Base-by-base conservation (phyloP, 306 rosid genomes). In the Quercus mongolica region DNA sequence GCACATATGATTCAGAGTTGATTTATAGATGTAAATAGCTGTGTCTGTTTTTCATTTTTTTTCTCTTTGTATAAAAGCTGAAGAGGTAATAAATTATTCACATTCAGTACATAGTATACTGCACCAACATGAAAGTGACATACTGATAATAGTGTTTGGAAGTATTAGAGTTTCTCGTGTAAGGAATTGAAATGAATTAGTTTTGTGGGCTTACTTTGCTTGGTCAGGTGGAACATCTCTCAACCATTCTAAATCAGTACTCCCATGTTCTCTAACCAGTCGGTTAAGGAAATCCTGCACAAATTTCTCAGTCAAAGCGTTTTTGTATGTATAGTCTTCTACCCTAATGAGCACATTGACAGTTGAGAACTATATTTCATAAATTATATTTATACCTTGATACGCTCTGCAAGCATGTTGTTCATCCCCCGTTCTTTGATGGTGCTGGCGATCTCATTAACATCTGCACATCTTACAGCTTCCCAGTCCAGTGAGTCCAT, bases 401-500 rank as follows among this genome's bases (percentile, higher is more conserved):
- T 94, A 71, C 99, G 87, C 71, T 84, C 92, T 51, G 97, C 99
- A 56, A 94, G 97, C 90, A 85, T 89, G 87, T 94, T 91, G 77
- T 94, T 92, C 99, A 94, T 94, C 67, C 99, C 99, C 23, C 99
- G 86, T 86, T 91, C 99, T 81, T 83, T 94, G 78, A 94, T 94
- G 75, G 89, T 80, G 10, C 87, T 71, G 41, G 99, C 97, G 80
- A 94, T 92, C 76, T 94, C 97, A 19, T 67, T 56, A 77, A 91
- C 97, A 73, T 90, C 87, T 79, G 97, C 95, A 73, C 87, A 76
- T 89, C 98, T 89, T 81, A 96, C 83, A 31, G 99, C 99, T 23
- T 93, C 99, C 99, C 99, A 96, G 76, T 96, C 98, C 81, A 96
- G 76, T 35, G 98, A 90, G 88, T 96, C 97, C 97, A 91, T 82